phyloP scores from a whole-genome alignment of 148 eudicot genomes.

The Amaranthus palmeri region DNA sequence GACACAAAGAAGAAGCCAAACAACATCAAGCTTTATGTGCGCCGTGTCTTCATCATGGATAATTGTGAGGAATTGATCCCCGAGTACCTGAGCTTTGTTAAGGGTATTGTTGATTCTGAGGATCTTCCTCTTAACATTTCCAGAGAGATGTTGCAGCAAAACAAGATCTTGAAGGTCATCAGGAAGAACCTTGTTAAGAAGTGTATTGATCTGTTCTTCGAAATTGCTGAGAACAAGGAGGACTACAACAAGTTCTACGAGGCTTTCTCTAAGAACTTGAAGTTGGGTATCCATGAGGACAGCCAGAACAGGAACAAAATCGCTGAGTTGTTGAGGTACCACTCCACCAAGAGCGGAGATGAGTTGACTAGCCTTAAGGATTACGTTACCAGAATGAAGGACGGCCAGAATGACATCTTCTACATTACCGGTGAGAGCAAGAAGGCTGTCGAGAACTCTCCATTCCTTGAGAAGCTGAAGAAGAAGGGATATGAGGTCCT shows the following conservation, averaged over 20 bases:
- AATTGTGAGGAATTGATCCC: constrained; percentile 88
- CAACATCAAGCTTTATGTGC: constrained; percentile 83
- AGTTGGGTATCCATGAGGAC: constrained; percentile 82
- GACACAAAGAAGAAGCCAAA: constrained; percentile 78
- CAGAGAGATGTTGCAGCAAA: constrained; percentile 71
- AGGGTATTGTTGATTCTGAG: constrained; percentile 88
- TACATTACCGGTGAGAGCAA: constrained; percentile 89
- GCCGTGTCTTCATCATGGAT: constrained; percentile 86
- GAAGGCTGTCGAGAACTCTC: constrained; percentile 90
- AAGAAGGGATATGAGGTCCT: constrained; percentile 76
- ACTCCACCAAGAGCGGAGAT: constrained; percentile 88
- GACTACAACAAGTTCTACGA: constrained; percentile 77
- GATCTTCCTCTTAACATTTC: constrained; percentile 83
- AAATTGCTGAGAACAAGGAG: constrained; percentile 89
- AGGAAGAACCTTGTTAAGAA: constrained; percentile 81
- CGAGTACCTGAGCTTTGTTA: constrained; percentile 72
- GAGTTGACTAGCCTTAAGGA: constrained; percentile 84
- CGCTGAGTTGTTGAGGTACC: constrained; percentile 74
- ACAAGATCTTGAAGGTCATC: constrained; percentile 86
- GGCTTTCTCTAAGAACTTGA: constrained; percentile 80
- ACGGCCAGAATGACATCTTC: constrained; percentile 66
- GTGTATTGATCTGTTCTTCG: constrained; percentile 79
- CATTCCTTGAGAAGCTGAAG: constrained; percentile 79
- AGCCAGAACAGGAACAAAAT: constrained; percentile 64
- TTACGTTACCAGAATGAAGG: constrained; percentile 87